Conservation (phyloP, 352 stramenopile genomes). For the Globisporangium spinosum region DNA sequence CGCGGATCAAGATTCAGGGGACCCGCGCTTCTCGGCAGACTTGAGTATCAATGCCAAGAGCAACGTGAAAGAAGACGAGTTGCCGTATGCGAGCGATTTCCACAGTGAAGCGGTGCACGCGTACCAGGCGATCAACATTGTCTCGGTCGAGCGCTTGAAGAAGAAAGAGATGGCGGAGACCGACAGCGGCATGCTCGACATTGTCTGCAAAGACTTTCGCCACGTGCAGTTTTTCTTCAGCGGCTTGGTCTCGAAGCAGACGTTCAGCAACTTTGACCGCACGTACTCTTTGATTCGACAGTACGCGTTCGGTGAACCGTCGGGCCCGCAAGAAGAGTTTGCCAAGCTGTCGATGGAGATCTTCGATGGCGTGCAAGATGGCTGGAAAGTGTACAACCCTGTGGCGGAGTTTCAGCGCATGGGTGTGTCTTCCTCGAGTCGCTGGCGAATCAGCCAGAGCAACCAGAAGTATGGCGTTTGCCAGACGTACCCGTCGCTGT, state of each 20-base stretch:
- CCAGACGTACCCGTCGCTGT: slow-evolving; percentile 71
- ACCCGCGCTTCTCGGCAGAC: slow-evolving; percentile 19
- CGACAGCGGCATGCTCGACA: slow-evolving; percentile 63
- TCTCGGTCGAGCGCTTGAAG: slow-evolving; percentile 72
- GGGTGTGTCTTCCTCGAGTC: slow-evolving; percentile 48
- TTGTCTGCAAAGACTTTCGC: slow-evolving; percentile 81
- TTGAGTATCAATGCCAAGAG: slow-evolving; percentile 22
- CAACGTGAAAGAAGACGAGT: slow-evolving; percentile 38
- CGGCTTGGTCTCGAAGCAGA: slow-evolving; percentile 71
- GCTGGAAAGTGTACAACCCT: slow-evolving; percentile 68
- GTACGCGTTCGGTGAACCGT: slow-evolving; percentile 53
- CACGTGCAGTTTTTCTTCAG: slow-evolving; percentile 74
- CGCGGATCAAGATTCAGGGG: background rate
- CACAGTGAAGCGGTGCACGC: slow-evolving; percentile 34
- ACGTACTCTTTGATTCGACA: slow-evolving; percentile 58
- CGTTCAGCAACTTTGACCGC: slow-evolving; percentile 72
- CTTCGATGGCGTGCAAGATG: slow-evolving; percentile 46
- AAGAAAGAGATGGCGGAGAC: slow-evolving; percentile 73
- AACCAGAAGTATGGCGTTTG: slow-evolving; percentile 74
- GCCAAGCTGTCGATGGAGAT: slow-evolving; percentile 55
- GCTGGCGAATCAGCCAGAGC: slow-evolving; percentile 65
- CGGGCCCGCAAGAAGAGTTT: slow-evolving; percentile 52
- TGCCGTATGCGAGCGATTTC: slow-evolving; percentile 43
- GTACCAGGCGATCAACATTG: slow-evolving; percentile 69
- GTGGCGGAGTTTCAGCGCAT: slow-evolving; percentile 68